Percentiles rank a stretch among this genome's conserved stretches.
phyloP scores from a whole-genome alignment of 208 protist species.

The Crithidia thermophila region DNA sequence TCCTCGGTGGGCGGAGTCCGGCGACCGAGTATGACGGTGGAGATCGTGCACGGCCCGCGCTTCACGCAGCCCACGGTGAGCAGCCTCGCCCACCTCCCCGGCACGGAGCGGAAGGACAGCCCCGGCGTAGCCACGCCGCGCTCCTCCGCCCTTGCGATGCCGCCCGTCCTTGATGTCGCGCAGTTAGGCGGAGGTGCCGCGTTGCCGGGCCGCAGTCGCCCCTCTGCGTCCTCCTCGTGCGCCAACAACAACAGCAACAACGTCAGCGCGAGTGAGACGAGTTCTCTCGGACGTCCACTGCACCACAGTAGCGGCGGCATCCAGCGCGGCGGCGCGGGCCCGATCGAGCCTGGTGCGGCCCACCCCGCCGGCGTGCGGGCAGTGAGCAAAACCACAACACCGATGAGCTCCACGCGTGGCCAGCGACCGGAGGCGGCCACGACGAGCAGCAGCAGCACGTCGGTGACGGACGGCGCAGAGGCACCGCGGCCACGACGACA shows the following conservation, averaged over 20 bases:
- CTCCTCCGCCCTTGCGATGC: neutral
- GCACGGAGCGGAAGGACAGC: neutral
- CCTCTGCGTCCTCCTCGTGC: too few relatives aligned
- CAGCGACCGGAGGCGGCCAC: too few relatives aligned
- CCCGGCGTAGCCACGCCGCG: neutral
- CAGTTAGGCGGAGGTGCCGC: too few relatives aligned
- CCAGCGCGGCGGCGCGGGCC: neutral
- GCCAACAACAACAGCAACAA: neutral
- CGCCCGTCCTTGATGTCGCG: neutral
- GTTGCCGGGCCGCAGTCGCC: too few relatives aligned
- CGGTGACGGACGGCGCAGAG: neutral
- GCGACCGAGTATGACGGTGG: neutral
- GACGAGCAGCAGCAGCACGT: slow-evolving; percentile 9
- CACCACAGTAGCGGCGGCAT: neutral
- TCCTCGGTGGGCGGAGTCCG: too few relatives aligned
- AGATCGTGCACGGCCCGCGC: neutral
- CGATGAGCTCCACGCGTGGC: too few relatives aligned
- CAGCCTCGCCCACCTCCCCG: slow-evolving; percentile 9
- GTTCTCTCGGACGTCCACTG: neutral
- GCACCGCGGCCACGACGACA: neutral
- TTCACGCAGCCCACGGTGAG: slow-evolving; percentile 12
- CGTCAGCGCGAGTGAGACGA: neutral
- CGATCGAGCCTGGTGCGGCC: neutral
- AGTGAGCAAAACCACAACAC: too few relatives aligned
- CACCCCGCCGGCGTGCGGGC: too few relatives aligned